Base-by-base conservation (phyloP, 2,329 filamentous ascomycete species). In the Thielaviopsis populi region DNA sequence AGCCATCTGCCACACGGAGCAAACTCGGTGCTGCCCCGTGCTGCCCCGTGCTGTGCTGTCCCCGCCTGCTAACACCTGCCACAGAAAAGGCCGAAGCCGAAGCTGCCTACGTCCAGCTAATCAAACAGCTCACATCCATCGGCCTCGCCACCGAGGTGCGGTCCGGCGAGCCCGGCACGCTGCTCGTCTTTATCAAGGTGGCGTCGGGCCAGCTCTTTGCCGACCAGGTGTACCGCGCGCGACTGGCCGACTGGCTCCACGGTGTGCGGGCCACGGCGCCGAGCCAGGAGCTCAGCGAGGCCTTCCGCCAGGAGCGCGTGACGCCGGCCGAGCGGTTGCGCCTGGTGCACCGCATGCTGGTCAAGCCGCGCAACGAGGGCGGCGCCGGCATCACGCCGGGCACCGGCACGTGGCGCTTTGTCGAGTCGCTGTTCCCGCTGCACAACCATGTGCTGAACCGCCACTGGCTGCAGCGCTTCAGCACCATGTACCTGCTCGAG, bases 211-310 rank as follows among this genome's bases (percentile, higher is more conserved):
- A 84, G 69, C 83, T 91, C 68, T 79, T 99, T 66, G 83, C 82
- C 66, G 84, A 85, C 68, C 89, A 95, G 70, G 82, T 96, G 60
- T 95, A 96, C 74, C 84, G 90, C 68, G 89, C 88, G 64, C 84
- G 94, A 68, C 85, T 96, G 19, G 88, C 91, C 72, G 94, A 97
- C 75, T 99, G 91, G 90, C 83, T 97, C 41, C 87, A 94, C 72
- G 91, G 91, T 62, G 87, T 96, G 63, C 86, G 90, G 67, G 81
- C 88, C 60, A 82, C 83, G 22, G 85, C 90, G 42, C 92, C 92
- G 0, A 81, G 84, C 64, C 86, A 84, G 70, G 85, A 95, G 68
- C 83, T 89, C 19, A 76, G 81, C 59, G 78, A 83, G 66, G 82
- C 85, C 15, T 81, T 95, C 62, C 78, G 85, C 65, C 77, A 82